These are phyloP conservation scores for Penicillium sp. DNA, from an alignment of 2,329 filamentous ascomycete genomes.

Conservation along the genomic window DNA sequence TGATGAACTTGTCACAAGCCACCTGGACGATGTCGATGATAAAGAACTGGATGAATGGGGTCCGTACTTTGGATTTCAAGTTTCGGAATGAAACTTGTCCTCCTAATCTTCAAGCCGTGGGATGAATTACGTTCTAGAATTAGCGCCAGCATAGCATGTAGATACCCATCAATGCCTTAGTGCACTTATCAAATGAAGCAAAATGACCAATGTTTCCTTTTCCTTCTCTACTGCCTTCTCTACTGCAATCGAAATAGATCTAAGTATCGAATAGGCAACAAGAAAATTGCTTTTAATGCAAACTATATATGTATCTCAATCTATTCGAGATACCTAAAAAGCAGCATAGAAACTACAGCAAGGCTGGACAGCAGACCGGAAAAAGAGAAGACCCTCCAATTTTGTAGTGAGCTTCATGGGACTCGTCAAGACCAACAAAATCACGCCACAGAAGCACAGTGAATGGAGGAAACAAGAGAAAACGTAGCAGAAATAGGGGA, in stretches of 20 bases:
- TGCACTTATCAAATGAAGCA: neutral
- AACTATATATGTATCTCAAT: neutral
- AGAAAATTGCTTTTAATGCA: neutral
- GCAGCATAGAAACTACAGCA: neutral
- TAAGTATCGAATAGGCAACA: neutral
- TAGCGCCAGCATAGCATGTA: neutral
- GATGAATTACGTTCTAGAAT: neutral
- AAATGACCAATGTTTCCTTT: neutral
- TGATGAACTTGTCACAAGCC: neutral
- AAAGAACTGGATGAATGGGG: slow-evolving; percentile 1
- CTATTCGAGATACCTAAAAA: slow-evolving; percentile 1
- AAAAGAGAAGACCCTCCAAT: slow-evolving; percentile 6
- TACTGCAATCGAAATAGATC: neutral
- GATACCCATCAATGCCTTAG: neutral
- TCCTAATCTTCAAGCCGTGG: neutral
- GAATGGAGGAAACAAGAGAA: neutral
- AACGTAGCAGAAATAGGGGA: neutral
- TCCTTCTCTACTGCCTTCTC: neutral
- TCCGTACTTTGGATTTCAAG: neutral
- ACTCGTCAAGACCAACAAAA: slow-evolving; percentile 16
- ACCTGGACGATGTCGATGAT: slow-evolving; percentile 1
- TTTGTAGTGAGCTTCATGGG: slow-evolving; percentile 20
- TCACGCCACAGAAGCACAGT: slow-evolving; percentile 8
- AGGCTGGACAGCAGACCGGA: neutral
- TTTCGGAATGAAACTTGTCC: neutral